Evolutionary conservation across 345 rosid genomes (phyloP).

Genomic region (Bretschneidera sinensis): DNA sequence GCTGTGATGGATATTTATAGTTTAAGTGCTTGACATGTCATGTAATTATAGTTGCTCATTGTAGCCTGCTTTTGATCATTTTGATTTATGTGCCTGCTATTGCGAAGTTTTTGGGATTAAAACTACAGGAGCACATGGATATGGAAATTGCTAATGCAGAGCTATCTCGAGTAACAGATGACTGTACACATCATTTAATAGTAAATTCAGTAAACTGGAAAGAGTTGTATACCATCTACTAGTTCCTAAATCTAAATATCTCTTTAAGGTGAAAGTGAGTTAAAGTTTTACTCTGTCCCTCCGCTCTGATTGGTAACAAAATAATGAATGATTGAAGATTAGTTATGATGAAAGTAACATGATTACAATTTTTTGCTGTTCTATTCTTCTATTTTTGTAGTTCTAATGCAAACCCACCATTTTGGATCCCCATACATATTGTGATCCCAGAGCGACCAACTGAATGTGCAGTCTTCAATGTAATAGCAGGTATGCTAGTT

Average conservation of each 20-base stretch:
- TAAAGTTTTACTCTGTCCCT: neutral
- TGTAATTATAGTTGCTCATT: too few species aligned
- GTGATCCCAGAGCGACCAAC: constrained; percentile 97
- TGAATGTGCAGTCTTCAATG: constrained; percentile 87
- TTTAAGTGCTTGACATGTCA: too few species aligned
- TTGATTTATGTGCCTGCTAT: too few species aligned
- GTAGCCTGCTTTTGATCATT: too few species aligned
- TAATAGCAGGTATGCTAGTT: constrained; percentile 71
- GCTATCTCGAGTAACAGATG: neutral
- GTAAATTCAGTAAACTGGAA: neutral
- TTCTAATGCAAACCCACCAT: constrained; percentile 84
- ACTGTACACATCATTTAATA: neutral
- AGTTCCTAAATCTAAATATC: neutral
- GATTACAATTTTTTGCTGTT: constrained; percentile 6
- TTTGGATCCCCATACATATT: constrained; percentile 97
- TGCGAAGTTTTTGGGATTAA: too few species aligned
- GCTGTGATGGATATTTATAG: too few species aligned
- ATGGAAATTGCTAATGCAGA: neutral
- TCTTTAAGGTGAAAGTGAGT: neutral
- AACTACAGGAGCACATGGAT: too few species aligned
- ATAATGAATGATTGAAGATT: neutral
- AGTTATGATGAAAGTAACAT: neutral
- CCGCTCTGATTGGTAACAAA: neutral
- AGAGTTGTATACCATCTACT: neutral
- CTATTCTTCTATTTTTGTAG: constrained; percentile 31